Evolutionary conservation across 2,329 filamentous ascomycete species (phyloP).

Genomic region (Pyrenophora seminiperda): DNA sequence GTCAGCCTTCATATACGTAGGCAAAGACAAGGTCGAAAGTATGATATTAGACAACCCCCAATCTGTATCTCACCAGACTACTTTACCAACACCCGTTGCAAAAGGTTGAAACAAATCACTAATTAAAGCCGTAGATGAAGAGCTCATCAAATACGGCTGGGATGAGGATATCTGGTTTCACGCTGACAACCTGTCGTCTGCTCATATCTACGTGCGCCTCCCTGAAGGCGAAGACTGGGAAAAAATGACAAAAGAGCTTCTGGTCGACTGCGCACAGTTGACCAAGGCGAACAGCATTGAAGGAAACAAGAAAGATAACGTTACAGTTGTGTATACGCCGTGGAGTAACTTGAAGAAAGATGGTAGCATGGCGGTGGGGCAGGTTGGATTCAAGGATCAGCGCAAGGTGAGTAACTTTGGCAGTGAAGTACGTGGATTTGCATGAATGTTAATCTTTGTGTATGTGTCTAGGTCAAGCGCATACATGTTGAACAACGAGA

Average conservation of each 20-base stretch:
- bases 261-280: conserved; percentile 91
- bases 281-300: conserved; percentile 99
- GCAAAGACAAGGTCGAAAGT: conserved; percentile 99
- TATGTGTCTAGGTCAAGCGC: conserved; percentile 68
- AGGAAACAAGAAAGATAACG: conserved; percentile 98
- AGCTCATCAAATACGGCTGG: conserved; percentile 91
- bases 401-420: conserved; percentile 60
- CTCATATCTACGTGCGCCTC: conserved; percentile 92
- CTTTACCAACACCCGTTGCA: no score
- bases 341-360: conserved; percentile 97
- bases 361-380: conserved; percentile 91
- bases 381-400: conserved; percentile 91
- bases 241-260: conserved; percentile 71
- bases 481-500: conserved; percentile 79
- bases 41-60: conserved; percentile 42
- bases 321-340: conserved; percentile 95
- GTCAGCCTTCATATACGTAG: conserved; percentile 87
- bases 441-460: neutral
- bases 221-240: conserved; percentile 83
- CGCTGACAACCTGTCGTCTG: conserved; percentile 94
- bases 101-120: neutral
- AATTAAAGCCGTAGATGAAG: conserved; percentile 72
- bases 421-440: neutral
- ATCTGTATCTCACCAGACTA: neutral
- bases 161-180: conserved; percentile 99